Base-by-base conservation (phyloP, 2,329 filamentous ascomycete species). In the Aureobasidium sp. region DNA sequence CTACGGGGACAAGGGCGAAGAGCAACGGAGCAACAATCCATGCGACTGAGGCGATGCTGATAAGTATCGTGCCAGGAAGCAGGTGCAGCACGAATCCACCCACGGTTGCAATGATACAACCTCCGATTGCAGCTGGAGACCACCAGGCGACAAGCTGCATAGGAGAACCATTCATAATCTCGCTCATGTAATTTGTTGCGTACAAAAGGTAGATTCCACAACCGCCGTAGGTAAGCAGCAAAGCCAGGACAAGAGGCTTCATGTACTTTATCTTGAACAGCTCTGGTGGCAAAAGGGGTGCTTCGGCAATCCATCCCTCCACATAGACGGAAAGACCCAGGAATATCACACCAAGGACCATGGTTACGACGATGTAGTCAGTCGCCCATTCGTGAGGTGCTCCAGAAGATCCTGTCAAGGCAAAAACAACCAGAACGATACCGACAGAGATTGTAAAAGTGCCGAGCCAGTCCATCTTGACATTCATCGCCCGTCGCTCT, bases 231-330 rank as follows among this genome's bases (percentile, higher is more conserved):
- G 82, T 78, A 67, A 88, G 84, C 53, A 89, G 82, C 11, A 90
- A 74, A 0, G 83, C 81, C 1, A 83, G 65, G 2, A 82, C 76
- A 17, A 91, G 73, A 0, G 86, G 80, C 37, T 79, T 83, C 84
- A 93, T 89, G 59, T 85, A 86, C 64, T 84, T 86, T 4, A 87
- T 82, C 22, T 77, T 75, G 74, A 94, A 92, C 27, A 93, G 73
- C 22, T 87, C 87, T 0, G 80, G 77, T 0, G 90, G 89, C 0
- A 94, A 76, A 0, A 94, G 76, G 0, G 90, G 90, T 57, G 86
- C 80, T 17, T 79, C 71, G 0, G 87, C 84, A 0, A 90, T 80
- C 83, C 85, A 89, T 0, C 85, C 85, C 75, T 94, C 87, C 3
- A 92, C 78, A 64, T 90, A 92, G 7, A 87, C 78, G 12, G 88